Evolutionary conservation across 371 early-diverging fungal species (phyloP).

Genomic region (Rhizopus stolonifer): DNA sequence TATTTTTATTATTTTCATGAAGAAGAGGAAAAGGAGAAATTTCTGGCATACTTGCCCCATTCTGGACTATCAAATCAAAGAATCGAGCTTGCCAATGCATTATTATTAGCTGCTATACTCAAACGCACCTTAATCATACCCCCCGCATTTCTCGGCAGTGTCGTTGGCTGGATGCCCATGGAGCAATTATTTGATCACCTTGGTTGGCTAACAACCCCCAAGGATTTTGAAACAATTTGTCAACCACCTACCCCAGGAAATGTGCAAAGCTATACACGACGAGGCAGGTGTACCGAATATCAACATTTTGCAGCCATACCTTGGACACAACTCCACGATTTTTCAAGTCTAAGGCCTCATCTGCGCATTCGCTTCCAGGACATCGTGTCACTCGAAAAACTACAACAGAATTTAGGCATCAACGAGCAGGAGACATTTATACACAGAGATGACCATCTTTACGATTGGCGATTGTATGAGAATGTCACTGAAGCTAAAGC

Average conservation of each 20-base stretch:
- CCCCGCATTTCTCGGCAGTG: slow-evolving; percentile 46
- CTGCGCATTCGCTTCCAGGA: slow-evolving; percentile 29
- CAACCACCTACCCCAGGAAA: slow-evolving; percentile 18
- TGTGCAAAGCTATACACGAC: slow-evolving; percentile 7
- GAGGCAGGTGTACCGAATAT: slow-evolving; percentile 29
- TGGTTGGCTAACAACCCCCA: slow-evolving; percentile 34
- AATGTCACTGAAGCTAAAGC: slow-evolving; percentile 22
- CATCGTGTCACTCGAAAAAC: slow-evolving; percentile 19
- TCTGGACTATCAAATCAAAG: slow-evolving; percentile 66
- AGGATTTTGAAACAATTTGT: slow-evolving; percentile 23
- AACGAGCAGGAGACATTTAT: slow-evolving; percentile 24
- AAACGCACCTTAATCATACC: slow-evolving; percentile 61
- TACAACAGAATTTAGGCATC: slow-evolving; percentile 28
- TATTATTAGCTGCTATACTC: slow-evolving; percentile 46
- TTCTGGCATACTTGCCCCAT: slow-evolving; percentile 57
- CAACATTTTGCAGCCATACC: slow-evolving; percentile 37
- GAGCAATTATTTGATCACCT: slow-evolving; percentile 38
- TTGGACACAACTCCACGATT: slow-evolving; percentile 43
- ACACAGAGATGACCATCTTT: slow-evolving; percentile 42
- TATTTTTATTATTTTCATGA: neutral
- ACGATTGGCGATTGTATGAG: slow-evolving; percentile 54
- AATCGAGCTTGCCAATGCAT: slow-evolving; percentile 55
- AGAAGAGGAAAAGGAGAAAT: slow-evolving; percentile 34
- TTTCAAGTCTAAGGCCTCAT: slow-evolving; percentile 24
- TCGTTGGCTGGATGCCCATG: slow-evolving; percentile 44